Evolutionary conservation across 495 filamentous ascomycete species (phyloP), one percentile per base, ranked within the genome.

Genomic region (Tetracladium marchalianum): DNA sequence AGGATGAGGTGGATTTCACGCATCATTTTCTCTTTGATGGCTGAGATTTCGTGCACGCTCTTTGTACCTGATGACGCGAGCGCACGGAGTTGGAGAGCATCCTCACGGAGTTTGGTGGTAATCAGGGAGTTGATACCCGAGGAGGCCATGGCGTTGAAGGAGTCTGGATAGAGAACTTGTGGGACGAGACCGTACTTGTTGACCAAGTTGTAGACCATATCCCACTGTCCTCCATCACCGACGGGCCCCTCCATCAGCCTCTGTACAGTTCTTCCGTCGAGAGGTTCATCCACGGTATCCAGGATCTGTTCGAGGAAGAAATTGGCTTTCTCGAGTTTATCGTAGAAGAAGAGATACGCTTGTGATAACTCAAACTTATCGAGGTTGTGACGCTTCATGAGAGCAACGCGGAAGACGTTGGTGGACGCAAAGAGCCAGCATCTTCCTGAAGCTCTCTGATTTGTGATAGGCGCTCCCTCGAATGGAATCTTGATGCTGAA

Each of bases 321-420:
- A 57, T 93, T 93, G 7, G 83, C 78, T 61, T 95, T 95, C 64
- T 95, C 88, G 16, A 93, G 74, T 65, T 95, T 95, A 61, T 95
- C 87, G 80, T 84, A 93, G 74, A 86, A 95, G 68, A 89, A 92
- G n/a, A 93, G 74, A 55, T 92, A 95, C 1, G 81, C 76, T 56
- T 95, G 88, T 31, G 79, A 85, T 1, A 95, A 73, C 67, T 95
- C 82, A 58, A 85, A 90, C n/a, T 74, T 65, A n/a, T 74, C 66
- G 8, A 93, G 74, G 39, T 77, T 75, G 59, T 90, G 84, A 52
- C 80, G 78, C 59, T 84, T 80, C 76, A 92, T 92, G 33, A 93
- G 65, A 0, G 85, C 81, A 5, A 93, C 70, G 8, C 87, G 85
- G 64, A 93, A 90, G 43, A 92, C 78, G 55, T 95, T 95, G 8